Evolutionary conservation across 495 filamentous ascomycete species (phyloP), one percentile per base, ranked within the genome.

Genomic region (Pyrenopolyporus hunteri): DNA sequence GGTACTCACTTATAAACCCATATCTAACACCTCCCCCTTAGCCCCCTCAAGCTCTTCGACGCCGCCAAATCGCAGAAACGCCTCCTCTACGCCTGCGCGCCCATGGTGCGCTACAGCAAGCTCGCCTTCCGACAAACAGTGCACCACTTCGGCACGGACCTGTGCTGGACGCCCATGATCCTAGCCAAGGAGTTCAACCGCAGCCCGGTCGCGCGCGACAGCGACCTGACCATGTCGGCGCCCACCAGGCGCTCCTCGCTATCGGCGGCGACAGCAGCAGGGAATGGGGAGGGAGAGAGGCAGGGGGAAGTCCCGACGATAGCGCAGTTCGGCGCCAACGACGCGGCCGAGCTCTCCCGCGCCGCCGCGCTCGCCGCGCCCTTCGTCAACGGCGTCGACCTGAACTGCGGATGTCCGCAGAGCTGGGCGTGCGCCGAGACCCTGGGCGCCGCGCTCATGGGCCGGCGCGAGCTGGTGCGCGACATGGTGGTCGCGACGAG

Each of bases 351-450:
- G 63, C 78, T 89, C 50, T 79, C 83, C 1, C 74, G 83, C 16
- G 84, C 85, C 0, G 83, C 84, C 0, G 74, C 83, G 32, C 79
- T 88, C 53, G 80, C 83, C 26, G 79, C 76, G 4, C 85, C 86
- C 13, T 85, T 76, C 57, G 75, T 80, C 57, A 81, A 79, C 47
- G 86, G 86, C 54, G 80, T 89, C 13, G 83, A 88, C 62, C 70
- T 89, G 10, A 89, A 89, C 69, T 89, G 86, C 66, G 86, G 86
- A 8, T 89, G 86, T 57, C 86, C 86, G 2, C 86, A 89, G 72
- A 81, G 80, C 3, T 89, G 86, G 86, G 86, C 86, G 0, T 84
- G 86, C 55, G 77, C 83, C 36, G 81, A 83, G 54, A 79, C 77
- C 0, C 76, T 89, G 7, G 86, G 86, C 19, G 85, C 85, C 10